Conservation (phyloP, 1,139 yeast species). For the Hyphopichia khmerensis region DNA sequence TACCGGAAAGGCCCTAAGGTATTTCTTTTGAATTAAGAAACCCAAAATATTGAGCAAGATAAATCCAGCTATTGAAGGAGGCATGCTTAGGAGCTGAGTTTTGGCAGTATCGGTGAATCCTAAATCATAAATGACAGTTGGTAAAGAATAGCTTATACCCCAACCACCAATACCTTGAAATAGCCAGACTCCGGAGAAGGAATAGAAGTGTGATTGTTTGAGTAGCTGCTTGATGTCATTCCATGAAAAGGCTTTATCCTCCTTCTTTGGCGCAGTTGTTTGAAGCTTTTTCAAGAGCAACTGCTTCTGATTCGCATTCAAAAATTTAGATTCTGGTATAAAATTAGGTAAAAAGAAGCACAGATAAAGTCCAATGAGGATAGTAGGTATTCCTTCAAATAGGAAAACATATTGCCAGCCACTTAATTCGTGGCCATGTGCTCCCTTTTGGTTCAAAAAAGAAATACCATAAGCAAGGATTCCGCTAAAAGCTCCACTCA, state of each 20-base stretch:
- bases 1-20: constrained; percentile 11
- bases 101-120: constrained; percentile 21
- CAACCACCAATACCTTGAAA: constrained; percentile 25
- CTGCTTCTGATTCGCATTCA: constrained; percentile 11
- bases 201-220: constrained; percentile 14
- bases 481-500: constrained; percentile 14
- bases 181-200: constrained; percentile 16
- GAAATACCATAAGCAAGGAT: constrained; percentile 15
- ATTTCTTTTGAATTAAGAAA: constrained; percentile 9
- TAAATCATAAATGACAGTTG: constrained; percentile 20
- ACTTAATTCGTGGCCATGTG: constrained; percentile 4
- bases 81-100: constrained; percentile 15
- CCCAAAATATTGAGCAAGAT: constrained; percentile 12
- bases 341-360: constrained; percentile 12
- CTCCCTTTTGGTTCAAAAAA: constrained; percentile 6
- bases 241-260: constrained; percentile 11
- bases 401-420: constrained; percentile 18
- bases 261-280: constrained; percentile 8
- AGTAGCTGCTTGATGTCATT: constrained; percentile 11
- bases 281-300: constrained; percentile 8
- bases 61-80: constrained; percentile 15
- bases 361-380: constrained; percentile 6
- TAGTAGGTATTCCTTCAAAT: constrained; percentile 15
- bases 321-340: constrained; percentile 12
- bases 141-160: constrained; percentile 23